phyloP scores from a whole-genome alignment of 2,329 filamentous ascomycete genomes.

The Cladosporium sp. region DNA sequence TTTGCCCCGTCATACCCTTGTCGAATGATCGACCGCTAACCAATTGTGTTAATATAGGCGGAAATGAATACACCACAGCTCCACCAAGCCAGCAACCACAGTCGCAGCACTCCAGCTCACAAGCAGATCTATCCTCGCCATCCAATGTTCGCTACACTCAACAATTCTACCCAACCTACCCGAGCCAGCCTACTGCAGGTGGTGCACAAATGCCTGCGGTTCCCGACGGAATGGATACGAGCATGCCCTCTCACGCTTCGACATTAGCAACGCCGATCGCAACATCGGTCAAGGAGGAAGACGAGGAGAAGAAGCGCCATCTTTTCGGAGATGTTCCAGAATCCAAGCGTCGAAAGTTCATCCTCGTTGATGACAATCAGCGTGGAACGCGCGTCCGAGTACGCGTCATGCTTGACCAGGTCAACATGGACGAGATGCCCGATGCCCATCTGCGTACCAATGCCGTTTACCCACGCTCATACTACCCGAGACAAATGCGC shows the following conservation, averaged over 20 bases:
- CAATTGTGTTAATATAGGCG: constrained; percentile 52
- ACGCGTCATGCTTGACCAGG: constrained; percentile 86
- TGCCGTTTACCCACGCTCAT: constrained; percentile 86
- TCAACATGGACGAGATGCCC: constrained; percentile 93
- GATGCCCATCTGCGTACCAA: constrained; percentile 91
- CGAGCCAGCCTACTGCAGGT: constrained; percentile 58
- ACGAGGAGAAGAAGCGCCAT: constrained; percentile 63
- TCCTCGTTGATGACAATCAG: constrained; percentile 87
- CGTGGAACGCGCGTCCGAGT: constrained; percentile 81
- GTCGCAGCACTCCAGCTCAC: constrained; percentile 62
- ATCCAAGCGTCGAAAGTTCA: constrained; percentile 92
- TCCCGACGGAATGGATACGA: constrained; percentile 56
- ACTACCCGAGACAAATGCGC: constrained; percentile 92
- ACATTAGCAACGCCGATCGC: constrained; percentile 36
- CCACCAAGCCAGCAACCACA: constrained; percentile 65
- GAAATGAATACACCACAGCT: constrained; percentile 60
- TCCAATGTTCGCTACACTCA: constrained; percentile 73
- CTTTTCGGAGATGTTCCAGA: constrained; percentile 89
- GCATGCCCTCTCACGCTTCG: constrained; percentile 38
- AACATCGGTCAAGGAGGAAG: constrained; percentile 46
- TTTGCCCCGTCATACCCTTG: constrained; percentile 27
- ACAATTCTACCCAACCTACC: constrained; percentile 73
- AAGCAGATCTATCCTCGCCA: constrained; percentile 52
- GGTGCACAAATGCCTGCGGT: constrained; percentile 66
- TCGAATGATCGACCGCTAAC: constrained; percentile 44